Conservation (phyloP, 2,329 filamentous ascomycete genomes). For the Pseudopithomyces chartarum region DNA sequence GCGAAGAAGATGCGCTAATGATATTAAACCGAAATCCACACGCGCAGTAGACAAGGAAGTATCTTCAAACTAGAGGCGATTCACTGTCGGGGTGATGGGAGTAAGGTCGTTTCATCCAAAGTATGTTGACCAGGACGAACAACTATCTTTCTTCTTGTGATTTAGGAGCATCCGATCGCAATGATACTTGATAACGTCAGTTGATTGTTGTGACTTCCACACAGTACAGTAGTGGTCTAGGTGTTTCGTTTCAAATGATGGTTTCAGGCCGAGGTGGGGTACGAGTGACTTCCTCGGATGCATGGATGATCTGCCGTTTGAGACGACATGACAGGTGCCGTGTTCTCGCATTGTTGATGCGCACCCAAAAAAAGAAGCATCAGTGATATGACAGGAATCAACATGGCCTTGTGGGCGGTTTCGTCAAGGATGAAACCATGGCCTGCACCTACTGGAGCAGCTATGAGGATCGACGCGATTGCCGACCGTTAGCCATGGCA, state of each 20-base stretch:
- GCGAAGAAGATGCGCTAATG: too few species aligned
- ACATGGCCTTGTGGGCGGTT: background rate
- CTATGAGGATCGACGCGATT: conserved; percentile 1
- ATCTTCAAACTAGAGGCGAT: background rate
- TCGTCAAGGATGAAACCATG: background rate
- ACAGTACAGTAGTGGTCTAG: background rate
- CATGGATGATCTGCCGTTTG: background rate
- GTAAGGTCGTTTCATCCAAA: conserved; percentile 3
- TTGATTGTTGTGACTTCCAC: background rate
- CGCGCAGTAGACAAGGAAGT: too few species aligned
- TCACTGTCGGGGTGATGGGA: background rate
- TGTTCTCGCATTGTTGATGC: conserved; percentile 8
- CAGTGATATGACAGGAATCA: background rate
- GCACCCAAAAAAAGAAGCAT: background rate
- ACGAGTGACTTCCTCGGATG: background rate
- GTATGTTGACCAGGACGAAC: background rate
- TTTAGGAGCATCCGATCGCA: background rate
- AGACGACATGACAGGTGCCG: conserved; percentile 6
- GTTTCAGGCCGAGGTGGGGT: conserved; percentile 8
- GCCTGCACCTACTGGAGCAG: background rate
- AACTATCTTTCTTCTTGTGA: background rate
- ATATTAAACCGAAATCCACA: background rate
- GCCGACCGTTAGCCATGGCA: background rate
- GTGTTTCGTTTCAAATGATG: conserved; percentile 10
- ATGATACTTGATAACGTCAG: conserved; percentile 2